phyloP scores from a whole-genome alignment of 805 yeast genomes.

The Yamadazyma phyllophila region DNA sequence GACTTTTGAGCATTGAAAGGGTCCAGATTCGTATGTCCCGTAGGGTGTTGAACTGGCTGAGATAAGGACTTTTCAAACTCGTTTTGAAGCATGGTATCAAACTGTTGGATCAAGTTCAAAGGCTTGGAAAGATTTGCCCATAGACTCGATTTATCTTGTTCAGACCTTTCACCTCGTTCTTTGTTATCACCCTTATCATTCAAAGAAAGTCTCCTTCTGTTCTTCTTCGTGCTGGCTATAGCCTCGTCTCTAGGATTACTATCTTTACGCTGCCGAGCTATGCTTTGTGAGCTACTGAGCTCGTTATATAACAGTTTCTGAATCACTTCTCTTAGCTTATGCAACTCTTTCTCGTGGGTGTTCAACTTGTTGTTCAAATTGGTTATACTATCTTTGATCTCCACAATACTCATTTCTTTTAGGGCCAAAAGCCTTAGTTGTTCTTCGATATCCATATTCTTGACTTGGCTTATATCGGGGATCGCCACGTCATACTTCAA shows the following conservation, averaged over 20 bases:
- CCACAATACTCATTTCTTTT: constrained; percentile 67
- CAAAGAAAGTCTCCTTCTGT: constrained; percentile 12
- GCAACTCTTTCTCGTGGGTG: constrained; percentile 48
- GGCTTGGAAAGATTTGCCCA: constrained; percentile 49
- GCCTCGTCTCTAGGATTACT: constrained; percentile 29
- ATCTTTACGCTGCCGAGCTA: constrained; percentile 12
- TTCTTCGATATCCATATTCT: constrained; percentile 44
- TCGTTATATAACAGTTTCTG: constrained; percentile 47
- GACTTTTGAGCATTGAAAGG: neutral
- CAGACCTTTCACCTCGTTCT: neutral
- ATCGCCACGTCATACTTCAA: constrained; percentile 28
- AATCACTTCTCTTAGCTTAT: constrained; percentile 45
- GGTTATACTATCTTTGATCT: constrained; percentile 55
- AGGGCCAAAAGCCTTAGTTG: constrained; percentile 60
- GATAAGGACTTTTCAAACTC: constrained; percentile 54
- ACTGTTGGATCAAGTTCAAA: constrained; percentile 59
- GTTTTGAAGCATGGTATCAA: constrained; percentile 63
- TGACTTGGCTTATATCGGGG: constrained; percentile 30
- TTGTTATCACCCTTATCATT: neutral
- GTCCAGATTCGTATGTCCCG: constrained; percentile 4
- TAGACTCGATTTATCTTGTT: constrained; percentile 19
- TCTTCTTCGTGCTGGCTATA: constrained; percentile 28
- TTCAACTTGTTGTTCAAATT: constrained; percentile 39
- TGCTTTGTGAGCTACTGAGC: constrained; percentile 16
- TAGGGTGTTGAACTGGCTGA: neutral